phyloP scores from a whole-genome alignment of 345 rosid genomes.

The Stellera chamaejasme region DNA sequence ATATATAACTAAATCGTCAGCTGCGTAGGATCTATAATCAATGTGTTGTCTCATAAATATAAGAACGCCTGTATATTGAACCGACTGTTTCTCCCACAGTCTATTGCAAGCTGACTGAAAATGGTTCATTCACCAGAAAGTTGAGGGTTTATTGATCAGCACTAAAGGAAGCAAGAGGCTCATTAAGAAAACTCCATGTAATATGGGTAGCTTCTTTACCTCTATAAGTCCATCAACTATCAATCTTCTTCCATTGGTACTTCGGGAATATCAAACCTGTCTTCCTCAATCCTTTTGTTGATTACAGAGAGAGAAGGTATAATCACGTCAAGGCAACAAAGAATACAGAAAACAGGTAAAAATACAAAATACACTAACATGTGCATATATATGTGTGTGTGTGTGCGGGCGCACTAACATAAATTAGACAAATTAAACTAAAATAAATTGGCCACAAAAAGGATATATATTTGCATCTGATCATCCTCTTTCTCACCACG shows the following conservation, averaged over 20 bases:
- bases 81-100: too few relatives aligned
- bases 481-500: constrained; percentile 88
- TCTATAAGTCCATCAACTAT: constrained; percentile 3
- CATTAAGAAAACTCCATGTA: too few relatives aligned
- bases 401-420: background rate
- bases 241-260: constrained; percentile 98
- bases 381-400: too few relatives aligned
- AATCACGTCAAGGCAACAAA: constrained; percentile 47
- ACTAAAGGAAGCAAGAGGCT: too few relatives aligned
- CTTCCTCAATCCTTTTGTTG: constrained; percentile 76
- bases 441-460: constrained; percentile 17
- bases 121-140: too few relatives aligned
- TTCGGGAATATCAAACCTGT: constrained; percentile 89
- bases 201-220: background rate
- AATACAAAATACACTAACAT: too few relatives aligned
- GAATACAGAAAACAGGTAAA: background rate
- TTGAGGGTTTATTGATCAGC: too few relatives aligned
- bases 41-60: too few relatives aligned
- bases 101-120: too few relatives aligned
- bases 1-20: too few relatives aligned
- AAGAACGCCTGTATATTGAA: too few relatives aligned
- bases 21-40: too few relatives aligned
- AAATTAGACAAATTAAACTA: background rate
- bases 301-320: constrained; percentile 49
- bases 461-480: constrained; percentile 69